Percentiles rank a stretch among this genome's conserved stretches.
phyloP scores from a whole-genome alignment of 768 basidiomycete species.

The Trametes cingulata region DNA sequence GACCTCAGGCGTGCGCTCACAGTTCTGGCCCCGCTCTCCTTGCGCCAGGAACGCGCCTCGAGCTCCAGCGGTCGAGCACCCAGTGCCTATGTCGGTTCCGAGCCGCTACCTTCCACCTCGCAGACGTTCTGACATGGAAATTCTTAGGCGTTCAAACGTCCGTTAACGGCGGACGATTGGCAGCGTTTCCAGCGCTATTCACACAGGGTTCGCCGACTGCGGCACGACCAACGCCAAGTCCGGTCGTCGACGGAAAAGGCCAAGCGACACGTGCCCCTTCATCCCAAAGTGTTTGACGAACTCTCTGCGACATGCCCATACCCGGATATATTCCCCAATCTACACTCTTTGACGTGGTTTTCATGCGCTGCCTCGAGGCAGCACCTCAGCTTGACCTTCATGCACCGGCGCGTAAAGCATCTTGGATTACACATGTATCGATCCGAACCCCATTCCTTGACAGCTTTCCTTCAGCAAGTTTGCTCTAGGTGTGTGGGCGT shows the following conservation, averaged over 20 bases:
- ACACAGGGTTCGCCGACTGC: conserved; percentile 25
- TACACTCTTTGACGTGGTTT: conserved; percentile 53
- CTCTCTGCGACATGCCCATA: conserved; percentile 55
- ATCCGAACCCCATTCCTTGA: conserved; percentile 34
- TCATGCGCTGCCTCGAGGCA: conserved; percentile 25
- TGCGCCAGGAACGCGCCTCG: conserved; percentile 17
- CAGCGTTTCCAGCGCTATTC: conserved; percentile 52
- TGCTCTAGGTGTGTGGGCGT: conserved; percentile 48
- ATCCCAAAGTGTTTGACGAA: conserved; percentile 44
- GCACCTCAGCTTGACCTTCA: conserved; percentile 48
- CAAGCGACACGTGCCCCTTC: conserved; percentile 14
- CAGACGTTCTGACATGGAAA: not conserved
- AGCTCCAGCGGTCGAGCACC: not conserved
- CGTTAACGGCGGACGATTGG: conserved; percentile 55
- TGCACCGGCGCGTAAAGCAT: conserved; percentile 51
- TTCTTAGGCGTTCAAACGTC: conserved; percentile 28
- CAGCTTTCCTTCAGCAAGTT: conserved; percentile 36
- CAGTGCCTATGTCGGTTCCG: conserved; percentile 17
- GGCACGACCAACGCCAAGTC: conserved; percentile 23
- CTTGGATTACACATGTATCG: conserved; percentile 32
- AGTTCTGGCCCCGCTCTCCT: conserved; percentile 49
- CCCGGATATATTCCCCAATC: conserved; percentile 54
- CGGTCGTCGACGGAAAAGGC: conserved; percentile 6
- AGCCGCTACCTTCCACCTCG: not conserved
- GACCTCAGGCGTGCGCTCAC: conserved; percentile 48